These are phyloP conservation scores for Vanrija pseudolonga DNA, from an alignment of 1,284 basidiomycete genomes.

Conservation along the genomic window DNA sequence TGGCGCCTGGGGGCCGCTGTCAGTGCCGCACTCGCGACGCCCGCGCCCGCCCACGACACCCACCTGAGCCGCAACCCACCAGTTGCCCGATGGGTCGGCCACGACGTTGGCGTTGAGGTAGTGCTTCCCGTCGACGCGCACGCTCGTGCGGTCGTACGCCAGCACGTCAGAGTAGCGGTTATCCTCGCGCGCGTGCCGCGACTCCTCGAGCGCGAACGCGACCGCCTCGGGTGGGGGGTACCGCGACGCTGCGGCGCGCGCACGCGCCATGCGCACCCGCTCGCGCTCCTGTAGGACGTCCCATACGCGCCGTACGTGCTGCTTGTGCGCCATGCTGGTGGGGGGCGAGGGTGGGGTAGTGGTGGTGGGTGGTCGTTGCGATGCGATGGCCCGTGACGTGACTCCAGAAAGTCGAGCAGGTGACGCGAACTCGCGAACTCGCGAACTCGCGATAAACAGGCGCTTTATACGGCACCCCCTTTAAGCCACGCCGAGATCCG, in stretches of 20 bases:
- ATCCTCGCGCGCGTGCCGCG: constrained; percentile 2
- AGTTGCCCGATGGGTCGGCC: constrained; percentile 20
- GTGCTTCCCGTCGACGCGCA: constrained; percentile 14
- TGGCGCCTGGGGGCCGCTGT: constrained; percentile 29
- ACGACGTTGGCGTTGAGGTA: constrained; percentile 47
- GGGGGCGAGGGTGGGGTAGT: too few relatives aligned
- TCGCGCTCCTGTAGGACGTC: constrained; percentile 5
- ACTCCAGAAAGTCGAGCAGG: background rate
- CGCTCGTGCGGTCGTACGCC: constrained; percentile 42
- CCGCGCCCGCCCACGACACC: too few relatives aligned
- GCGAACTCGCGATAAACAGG: too few relatives aligned
- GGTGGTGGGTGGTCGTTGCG: background rate
- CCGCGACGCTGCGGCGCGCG: background rate
- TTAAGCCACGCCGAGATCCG: too few relatives aligned
- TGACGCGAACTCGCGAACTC: too few relatives aligned
- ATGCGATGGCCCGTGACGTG: background rate
- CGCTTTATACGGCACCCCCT: too few relatives aligned
- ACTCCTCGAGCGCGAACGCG: constrained; percentile 20
- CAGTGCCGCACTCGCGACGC: background rate
- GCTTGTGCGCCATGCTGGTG: background rate
- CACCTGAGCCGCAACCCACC: constrained; percentile 46
- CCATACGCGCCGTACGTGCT: constrained; percentile 1
- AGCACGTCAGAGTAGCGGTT: constrained; percentile 44
- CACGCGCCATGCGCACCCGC: background rate
- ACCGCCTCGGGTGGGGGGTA: constrained; percentile 6